Evolutionary conservation across 116 monocot species (phyloP).

Genomic region (Papilionanthe hybrid): DNA sequence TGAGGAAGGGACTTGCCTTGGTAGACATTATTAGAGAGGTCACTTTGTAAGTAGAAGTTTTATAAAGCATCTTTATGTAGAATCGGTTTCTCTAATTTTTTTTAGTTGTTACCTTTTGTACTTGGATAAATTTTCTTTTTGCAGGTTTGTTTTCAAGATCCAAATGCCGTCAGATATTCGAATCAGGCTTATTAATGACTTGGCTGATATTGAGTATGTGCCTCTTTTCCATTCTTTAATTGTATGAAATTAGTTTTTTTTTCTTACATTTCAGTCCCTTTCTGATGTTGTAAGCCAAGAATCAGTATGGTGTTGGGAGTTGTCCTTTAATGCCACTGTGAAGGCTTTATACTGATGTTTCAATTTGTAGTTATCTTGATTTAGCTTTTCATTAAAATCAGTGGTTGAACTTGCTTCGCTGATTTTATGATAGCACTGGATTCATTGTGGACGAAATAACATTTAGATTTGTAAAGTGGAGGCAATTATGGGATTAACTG

Average conservation of each 20-base stretch:
- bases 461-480: no score
- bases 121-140: slow-evolving; percentile 2
- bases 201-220: slow-evolving; percentile 97
- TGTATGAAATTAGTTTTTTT: not conserved
- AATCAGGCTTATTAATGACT: slow-evolving; percentile 85
- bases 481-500: no score
- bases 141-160: slow-evolving; percentile 97
- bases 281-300: not conserved
- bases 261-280: not conserved
- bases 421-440: no score
- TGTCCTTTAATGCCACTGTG: not conserved
- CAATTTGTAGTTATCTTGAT: not conserved
- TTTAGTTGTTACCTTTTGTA: not conserved
- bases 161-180: slow-evolving; percentile 87
- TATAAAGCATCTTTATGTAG: not conserved
- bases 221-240: slow-evolving; percentile 8
- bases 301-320: not conserved
- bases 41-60: slow-evolving; percentile 56
- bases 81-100: not conserved
- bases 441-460: no score
- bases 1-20: slow-evolving; percentile 85
- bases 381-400: not conserved
- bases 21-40: slow-evolving; percentile 97
- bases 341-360: not conserved
- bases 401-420: no score